Conservation (phyloP, 371 early-diverging fungal genomes). For the Blakeslea trispora region DNA sequence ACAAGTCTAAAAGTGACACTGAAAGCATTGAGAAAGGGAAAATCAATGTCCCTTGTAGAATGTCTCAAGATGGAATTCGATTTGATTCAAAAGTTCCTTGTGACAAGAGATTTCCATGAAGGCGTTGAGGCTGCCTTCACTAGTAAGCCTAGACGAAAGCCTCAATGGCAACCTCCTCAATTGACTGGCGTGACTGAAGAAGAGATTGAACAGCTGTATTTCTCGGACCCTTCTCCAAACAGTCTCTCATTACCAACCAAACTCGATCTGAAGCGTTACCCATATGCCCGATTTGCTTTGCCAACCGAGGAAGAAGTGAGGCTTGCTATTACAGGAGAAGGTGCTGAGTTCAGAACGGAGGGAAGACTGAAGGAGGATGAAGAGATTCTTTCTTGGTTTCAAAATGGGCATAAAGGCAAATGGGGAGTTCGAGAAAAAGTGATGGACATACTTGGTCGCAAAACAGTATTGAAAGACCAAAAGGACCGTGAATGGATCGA, state of each 20-base stretch:
- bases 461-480: slow-evolving; percentile 38
- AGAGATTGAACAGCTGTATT: slow-evolving; percentile 64
- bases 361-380: slow-evolving; percentile 51
- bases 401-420: slow-evolving; percentile 56
- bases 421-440: slow-evolving; percentile 69
- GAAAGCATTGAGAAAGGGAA: slow-evolving; percentile 72
- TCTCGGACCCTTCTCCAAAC: slow-evolving; percentile 42
- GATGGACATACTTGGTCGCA: slow-evolving; percentile 63
- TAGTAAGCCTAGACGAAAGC: slow-evolving; percentile 55
- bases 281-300: slow-evolving; percentile 71
- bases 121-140: slow-evolving; percentile 49
- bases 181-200: slow-evolving; percentile 54
- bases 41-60: slow-evolving; percentile 64
- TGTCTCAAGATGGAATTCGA: slow-evolving; percentile 87
- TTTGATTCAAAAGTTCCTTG: slow-evolving; percentile 76
- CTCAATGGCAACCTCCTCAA: slow-evolving; percentile 77
- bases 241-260: slow-evolving; percentile 36
- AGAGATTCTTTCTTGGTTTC: slow-evolving; percentile 73
- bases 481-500: slow-evolving; percentile 25
- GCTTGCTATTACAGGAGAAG: slow-evolving; percentile 58
- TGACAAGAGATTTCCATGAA: slow-evolving; percentile 44
- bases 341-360: slow-evolving; percentile 53
- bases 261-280: slow-evolving; percentile 58
- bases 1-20: slow-evolving; percentile 87
- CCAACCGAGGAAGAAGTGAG: slow-evolving; percentile 82